Evolutionary conservation across 768 basidiomycete genomes (phyloP), one percentile per base, ranked within the genome.

Genomic region (Filobasidium floriforme): DNA sequence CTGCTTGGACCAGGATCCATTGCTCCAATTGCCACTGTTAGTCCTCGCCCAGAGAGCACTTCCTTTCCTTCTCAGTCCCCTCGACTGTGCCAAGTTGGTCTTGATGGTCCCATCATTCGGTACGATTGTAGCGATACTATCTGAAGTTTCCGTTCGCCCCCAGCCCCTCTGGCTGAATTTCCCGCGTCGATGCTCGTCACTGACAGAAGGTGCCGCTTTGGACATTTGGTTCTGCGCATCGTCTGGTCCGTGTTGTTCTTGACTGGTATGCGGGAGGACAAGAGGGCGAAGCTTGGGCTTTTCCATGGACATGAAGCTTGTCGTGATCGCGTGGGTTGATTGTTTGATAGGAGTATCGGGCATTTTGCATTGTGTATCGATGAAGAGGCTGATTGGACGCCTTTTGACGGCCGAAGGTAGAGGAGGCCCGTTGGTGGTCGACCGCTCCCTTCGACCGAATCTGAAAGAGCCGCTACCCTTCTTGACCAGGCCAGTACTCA

Each of bases 401-500:
- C 54, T 24, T 57, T 26, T 57, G 24, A 57, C 29, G 54, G 54
- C 54, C 15, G 54, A 57, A 57, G 54, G 54, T 32, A 28, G 41
- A 26, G 61, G 44, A 11, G 41, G 26, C 61, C 61, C 41, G 28
- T 49, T 49, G 11, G 26, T 49, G 5, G 41, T 22, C 26, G 61
- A 28, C 29, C 41, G 3, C 28, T 40, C 41, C n/a, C 41, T 15
- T 4, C 24, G 61, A n/a, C 32, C 32, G 11, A 62, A 10, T 28
- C 12, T 40, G 46, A 29, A 41, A 24, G 55, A 62, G 19, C 62
- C 44, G 19, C 61, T 68, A 12, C 62, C 67, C 67, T 78, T 78
- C 74, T 80, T 80, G 61, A 81, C 73, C 32, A 81, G 71, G 1
- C 80, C 80, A 11, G 79, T 79, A 19, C 76, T 77, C 41, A 77